A percentile compares a stretch with the other conserved stretches of the same genome.
Evolutionary conservation across 225 moss, liverwort and hornwort genomes (phyloP).

Genomic region (Anthoceros angustus): DNA sequence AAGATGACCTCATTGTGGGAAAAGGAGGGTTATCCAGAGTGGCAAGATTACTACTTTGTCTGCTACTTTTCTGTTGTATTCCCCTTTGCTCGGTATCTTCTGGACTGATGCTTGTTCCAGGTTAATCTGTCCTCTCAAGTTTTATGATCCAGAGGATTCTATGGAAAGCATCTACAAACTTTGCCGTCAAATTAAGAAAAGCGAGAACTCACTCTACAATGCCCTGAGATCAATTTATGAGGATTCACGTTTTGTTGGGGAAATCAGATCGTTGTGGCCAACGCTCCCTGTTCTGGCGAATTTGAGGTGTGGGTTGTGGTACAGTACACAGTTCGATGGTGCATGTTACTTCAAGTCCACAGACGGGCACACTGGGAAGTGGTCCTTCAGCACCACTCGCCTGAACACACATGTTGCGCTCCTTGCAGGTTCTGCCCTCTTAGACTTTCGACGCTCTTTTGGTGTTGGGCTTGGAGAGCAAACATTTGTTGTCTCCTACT

Average conservation of each 20-base stretch:
- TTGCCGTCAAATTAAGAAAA: constrained; percentile 40
- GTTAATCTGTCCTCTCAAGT: neutral
- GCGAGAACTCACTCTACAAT: constrained; percentile 61
- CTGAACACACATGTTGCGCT: constrained; percentile 61
- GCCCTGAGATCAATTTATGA: constrained; percentile 75
- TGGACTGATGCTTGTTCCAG: constrained; percentile 28
- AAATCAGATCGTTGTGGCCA: constrained; percentile 54
- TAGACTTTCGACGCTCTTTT: too few species aligned
- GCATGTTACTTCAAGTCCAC: constrained; percentile 93
- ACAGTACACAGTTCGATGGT: constrained; percentile 41
- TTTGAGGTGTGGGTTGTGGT: constrained; percentile 73
- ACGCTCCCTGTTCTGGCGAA: constrained; percentile 65
- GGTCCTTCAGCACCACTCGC: constrained; percentile 67
- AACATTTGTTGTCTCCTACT: too few species aligned
- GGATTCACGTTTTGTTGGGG: constrained; percentile 58
- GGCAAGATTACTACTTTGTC: constrained; percentile 38
- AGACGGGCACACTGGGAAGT: constrained; percentile 89
- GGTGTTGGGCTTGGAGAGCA: too few species aligned
- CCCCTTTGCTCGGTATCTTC: constrained; percentile 19
- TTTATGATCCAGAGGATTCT: neutral
- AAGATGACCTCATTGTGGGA: constrained; percentile 20
- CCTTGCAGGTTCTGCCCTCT: constrained; percentile 40
- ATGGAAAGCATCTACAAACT: constrained; percentile 76
- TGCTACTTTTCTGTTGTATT: constrained; percentile 41
- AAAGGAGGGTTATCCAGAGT: constrained; percentile 22